Evolutionary conservation across 2,329 filamentous ascomycete species (phyloP).

Genomic region (Colletotrichum orbiculare): DNA sequence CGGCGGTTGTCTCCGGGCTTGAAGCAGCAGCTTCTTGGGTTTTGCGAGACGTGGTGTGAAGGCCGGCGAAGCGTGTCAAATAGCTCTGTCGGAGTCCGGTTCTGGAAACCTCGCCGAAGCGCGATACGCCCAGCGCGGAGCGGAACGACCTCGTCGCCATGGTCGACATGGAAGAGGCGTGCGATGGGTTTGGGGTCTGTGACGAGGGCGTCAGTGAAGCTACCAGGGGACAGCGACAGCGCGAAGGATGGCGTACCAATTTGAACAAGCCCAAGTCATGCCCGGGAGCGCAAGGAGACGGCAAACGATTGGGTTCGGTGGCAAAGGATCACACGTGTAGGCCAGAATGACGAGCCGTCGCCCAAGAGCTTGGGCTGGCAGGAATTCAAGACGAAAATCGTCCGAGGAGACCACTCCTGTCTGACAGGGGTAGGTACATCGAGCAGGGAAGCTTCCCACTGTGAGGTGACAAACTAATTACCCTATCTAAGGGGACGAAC

Average conservation of each 20-base stretch:
- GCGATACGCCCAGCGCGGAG: background rate
- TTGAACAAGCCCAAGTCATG: no score
- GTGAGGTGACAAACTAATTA: background rate
- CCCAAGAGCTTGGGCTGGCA: conserved; percentile 7
- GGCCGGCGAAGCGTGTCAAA: background rate
- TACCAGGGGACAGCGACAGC: background rate
- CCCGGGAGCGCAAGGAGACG: no score
- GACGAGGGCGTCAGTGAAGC: background rate
- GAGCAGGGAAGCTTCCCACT: background rate
- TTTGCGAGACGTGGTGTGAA: conserved; percentile 29
- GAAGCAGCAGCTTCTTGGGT: no score
- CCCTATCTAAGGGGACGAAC: conserved; percentile 8
- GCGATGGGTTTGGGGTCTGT: background rate
- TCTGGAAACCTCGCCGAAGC: background rate
- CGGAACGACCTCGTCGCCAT: conserved; percentile 12
- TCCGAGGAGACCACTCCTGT: conserved; percentile 1
- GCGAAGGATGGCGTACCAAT: no score
- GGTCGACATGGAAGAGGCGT: background rate
- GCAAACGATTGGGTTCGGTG: no score
- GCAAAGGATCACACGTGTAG: no score
- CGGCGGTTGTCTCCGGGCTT: background rate
- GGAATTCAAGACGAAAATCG: background rate
- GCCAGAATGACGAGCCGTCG: no score
- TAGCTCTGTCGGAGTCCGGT: background rate
- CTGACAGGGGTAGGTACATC: no score